Base-by-base conservation (phyloP, 169 alveolate species). In the Eimeria falciformis region DNA sequence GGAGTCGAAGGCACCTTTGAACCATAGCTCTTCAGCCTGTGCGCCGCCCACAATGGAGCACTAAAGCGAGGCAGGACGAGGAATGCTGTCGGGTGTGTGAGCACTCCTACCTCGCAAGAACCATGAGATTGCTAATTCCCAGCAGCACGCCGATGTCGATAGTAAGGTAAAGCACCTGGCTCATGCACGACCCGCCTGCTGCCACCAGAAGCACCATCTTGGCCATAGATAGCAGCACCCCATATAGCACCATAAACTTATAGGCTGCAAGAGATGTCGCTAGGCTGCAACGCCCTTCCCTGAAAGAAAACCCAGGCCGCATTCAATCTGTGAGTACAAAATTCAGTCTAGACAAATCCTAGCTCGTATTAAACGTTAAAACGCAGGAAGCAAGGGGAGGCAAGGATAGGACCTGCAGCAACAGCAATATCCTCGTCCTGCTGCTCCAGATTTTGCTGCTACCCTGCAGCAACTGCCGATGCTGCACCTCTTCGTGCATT, bases 271-370 rank as follows among this genome's bases (percentile, higher is more conserved):
- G 92, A 55, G 98, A 97, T 18, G 99, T 97, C 25, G 96, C 97
- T 92, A 97, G 94, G 90, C 97, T 95, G 58, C 97, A 97, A 73
- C 98, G 93, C 12, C 99, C 99, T 88, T 97, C 98, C 71, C 95
- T 81, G 62, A n/a, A 18, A 43, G 45, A 21, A n/a, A n/a, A n/a
- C n/a, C n/a, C n/a, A n/a, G n/a, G n/a, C n/a, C n/a, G n/a, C n/a
- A n/a, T n/a, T n/a, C n/a, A n/a, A n/a, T n/a, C n/a, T n/a, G n/a
- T n/a, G n/a, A n/a, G n/a, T n/a, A n/a, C n/a, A n/a, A n/a, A n/a
- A n/a, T n/a, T n/a, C n/a, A n/a, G n/a, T n/a, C n/a, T n/a, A n/a
- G n/a, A n/a, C n/a, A n/a, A n/a, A n/a, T n/a, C n/a, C n/a, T n/a
- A n/a, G n/a, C n/a, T n/a, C n/a, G n/a, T n/a, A n/a, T n/a, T n/a